Percentiles rank a stretch among this genome's conserved stretches.
These are phyloP conservation scores for Hymenoscyphus fructigenus DNA, from an alignment of 2,329 filamentous ascomycete genomes.

Conservation along the genomic window DNA sequence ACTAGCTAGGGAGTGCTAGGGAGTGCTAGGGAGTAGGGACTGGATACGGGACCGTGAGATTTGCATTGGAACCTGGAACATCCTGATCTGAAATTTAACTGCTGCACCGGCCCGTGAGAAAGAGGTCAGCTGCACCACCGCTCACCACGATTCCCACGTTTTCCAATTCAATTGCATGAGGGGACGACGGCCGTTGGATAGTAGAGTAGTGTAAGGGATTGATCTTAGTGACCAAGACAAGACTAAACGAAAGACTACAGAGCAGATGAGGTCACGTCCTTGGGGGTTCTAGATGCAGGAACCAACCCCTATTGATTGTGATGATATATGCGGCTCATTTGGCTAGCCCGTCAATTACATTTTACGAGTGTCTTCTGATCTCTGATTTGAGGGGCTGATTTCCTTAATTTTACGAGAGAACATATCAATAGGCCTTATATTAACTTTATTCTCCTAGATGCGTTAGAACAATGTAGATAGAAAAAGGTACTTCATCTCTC, in stretches of 20 bases:
- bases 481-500: no score
- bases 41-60: background rate
- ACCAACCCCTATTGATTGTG: background rate
- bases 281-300: background rate
- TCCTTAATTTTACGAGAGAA: background rate
- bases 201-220: background rate
- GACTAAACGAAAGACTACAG: background rate
- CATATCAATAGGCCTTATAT: no score
- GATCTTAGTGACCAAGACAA: background rate
- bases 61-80: background rate
- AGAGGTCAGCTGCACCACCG: background rate
- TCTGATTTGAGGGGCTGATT: background rate
- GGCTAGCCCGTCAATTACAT: background rate
- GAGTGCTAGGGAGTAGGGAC: background rate
- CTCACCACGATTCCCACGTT: background rate
- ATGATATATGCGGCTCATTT: background rate
- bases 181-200: background rate
- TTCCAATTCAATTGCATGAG: background rate
- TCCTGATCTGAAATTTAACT: background rate
- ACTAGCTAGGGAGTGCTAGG: background rate
- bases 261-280: background rate
- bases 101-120: background rate
- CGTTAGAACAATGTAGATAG: no score
- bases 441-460: no score
- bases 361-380: background rate